Evolutionary conservation across 129 eudicot genomes (phyloP).

Genomic region (Chrysanthemum makinoi): DNA sequence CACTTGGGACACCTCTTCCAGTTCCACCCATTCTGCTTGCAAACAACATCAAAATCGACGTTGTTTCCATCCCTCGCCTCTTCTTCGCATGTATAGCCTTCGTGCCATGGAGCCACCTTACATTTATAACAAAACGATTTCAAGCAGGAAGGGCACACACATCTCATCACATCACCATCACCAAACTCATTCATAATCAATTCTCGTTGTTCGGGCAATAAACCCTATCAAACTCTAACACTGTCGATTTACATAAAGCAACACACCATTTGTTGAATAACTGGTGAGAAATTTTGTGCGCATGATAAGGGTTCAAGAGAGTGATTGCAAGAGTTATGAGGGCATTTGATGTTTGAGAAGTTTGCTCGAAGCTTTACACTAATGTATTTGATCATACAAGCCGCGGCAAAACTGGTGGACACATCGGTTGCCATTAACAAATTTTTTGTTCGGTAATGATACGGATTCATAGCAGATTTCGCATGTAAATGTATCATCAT

Average conservation of each 20-base stretch:
- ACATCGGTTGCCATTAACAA: neutral
- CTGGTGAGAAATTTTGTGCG: slow-evolving; percentile 9
- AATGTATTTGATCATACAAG: neutral
- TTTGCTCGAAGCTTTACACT: neutral
- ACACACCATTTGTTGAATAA: slow-evolving; percentile 53
- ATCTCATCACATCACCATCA: slow-evolving; percentile 23
- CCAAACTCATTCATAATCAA: slow-evolving; percentile 53
- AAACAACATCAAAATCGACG: slow-evolving; percentile 42
- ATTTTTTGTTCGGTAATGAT: neutral
- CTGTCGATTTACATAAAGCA: slow-evolving; percentile 33
- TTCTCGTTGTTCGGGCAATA: slow-evolving; percentile 44
- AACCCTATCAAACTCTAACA: slow-evolving; percentile 29
- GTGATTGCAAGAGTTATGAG: slow-evolving; percentile 28
- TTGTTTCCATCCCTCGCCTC: slow-evolving; percentile 46
- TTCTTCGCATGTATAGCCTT: slow-evolving; percentile 45
- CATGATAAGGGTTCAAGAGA: slow-evolving; percentile 35
- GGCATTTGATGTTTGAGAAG: slow-evolving; percentile 36
- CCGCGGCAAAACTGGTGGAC: neutral
- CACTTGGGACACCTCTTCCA: slow-evolving; percentile 48
- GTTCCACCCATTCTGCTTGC: slow-evolving; percentile 40
- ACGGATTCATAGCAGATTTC: neutral
- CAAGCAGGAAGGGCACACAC: slow-evolving; percentile 39
- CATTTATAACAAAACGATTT: slow-evolving; percentile 41
- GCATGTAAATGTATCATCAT: neutral
- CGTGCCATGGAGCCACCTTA: slow-evolving; percentile 39